A percentile compares a stretch with the other conserved stretches of the same genome.
These are phyloP conservation scores for Fraxinus dipetala DNA, from an alignment of 305 asterid genomes.

Conservation along the genomic window DNA sequence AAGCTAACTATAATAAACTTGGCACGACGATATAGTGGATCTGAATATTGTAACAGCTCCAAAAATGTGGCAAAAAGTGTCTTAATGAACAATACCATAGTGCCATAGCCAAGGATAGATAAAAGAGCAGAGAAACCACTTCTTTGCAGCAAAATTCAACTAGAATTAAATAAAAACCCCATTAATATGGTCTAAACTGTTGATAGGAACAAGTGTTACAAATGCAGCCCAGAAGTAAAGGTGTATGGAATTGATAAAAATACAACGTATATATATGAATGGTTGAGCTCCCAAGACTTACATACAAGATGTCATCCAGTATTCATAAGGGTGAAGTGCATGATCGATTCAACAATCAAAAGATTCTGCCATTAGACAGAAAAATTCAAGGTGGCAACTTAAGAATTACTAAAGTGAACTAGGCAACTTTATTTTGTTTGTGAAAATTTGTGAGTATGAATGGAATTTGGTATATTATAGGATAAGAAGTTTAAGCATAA, in stretches of 20 bases:
- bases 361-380: background rate
- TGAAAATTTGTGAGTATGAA: background rate
- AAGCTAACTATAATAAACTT: constrained; percentile 10
- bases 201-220: background rate
- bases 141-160: constrained; percentile 3
- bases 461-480: background rate
- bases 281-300: background rate
- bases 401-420: background rate
- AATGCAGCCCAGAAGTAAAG: constrained; percentile 10
- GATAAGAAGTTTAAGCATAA: background rate
- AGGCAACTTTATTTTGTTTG: background rate
- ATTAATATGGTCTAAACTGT: background rate
- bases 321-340: background rate
- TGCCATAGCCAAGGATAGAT: background rate
- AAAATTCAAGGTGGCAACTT: background rate
- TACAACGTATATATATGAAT: background rate
- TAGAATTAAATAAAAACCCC: background rate
- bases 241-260: background rate
- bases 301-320: background rate
- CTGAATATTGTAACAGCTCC: background rate
- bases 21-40: background rate
- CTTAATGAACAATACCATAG: background rate
- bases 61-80: background rate
- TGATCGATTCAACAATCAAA: background rate
- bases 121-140: constrained; percentile 8